A percentile compares a stretch with the other conserved stretches of the same genome.
Evolutionary conservation across 2,329 filamentous ascomycete species (phyloP).

Genomic region (Diplodia scrobiculata): DNA sequence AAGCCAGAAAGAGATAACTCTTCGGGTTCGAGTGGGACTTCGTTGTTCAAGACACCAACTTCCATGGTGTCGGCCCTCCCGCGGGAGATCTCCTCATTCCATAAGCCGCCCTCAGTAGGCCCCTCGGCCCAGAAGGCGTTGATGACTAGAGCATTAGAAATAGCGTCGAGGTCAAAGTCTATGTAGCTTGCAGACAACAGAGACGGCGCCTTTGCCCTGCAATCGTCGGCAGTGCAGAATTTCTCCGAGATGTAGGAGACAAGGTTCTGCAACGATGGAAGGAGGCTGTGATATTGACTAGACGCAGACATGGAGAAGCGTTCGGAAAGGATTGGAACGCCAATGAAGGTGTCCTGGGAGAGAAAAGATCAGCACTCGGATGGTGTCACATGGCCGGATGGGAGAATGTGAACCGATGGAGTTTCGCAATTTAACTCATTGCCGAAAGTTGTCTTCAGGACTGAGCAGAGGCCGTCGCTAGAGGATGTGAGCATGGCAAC

Average conservation of each 20-base stretch:
- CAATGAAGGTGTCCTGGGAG: conserved; percentile 62
- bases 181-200: conserved; percentile 63
- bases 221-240: conserved; percentile 57
- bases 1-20: conserved; percentile 79
- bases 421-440: conserved; percentile 58
- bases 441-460: conserved; percentile 62
- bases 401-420: conserved; percentile 46
- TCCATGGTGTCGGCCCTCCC: conserved; percentile 63
- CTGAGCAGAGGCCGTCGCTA: conserved; percentile 58
- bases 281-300: conserved; percentile 67
- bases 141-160: conserved; percentile 65
- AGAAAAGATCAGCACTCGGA: conserved; percentile 23
- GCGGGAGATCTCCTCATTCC: conserved; percentile 45
- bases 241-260: conserved; percentile 56
- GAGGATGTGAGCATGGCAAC: not conserved
- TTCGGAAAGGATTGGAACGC: conserved; percentile 57
- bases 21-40: conserved; percentile 66
- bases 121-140: conserved; percentile 62
- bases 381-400: not conserved
- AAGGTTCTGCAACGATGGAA: conserved; percentile 61
- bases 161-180: conserved; percentile 76
- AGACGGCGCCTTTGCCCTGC: conserved; percentile 52
- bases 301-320: conserved; percentile 65
- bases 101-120: conserved; percentile 29
- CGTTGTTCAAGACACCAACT: conserved; percentile 73